These are phyloP conservation scores for Hylodesmum podocarpum DNA, from an alignment of 306 rosid genomes.

Conservation along the genomic window DNA sequence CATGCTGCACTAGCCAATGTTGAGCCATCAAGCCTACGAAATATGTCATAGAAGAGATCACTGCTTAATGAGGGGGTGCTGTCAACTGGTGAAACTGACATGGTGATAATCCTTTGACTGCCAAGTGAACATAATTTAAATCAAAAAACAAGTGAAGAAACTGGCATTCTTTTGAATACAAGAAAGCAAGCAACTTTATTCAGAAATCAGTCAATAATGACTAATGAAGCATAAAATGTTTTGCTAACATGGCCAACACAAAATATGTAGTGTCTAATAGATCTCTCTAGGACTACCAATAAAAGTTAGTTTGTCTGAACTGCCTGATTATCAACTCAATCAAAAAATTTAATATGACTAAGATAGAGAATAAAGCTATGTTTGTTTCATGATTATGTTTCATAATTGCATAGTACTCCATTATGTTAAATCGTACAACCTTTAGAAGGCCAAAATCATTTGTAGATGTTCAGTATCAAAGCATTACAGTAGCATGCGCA, in stretches of 20 bases:
- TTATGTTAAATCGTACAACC: not conserved
- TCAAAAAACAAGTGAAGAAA: constrained; percentile 1
- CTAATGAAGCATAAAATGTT: not conserved
- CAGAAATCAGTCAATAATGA: not conserved
- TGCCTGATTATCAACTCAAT: not conserved
- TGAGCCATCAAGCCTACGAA: constrained; percentile 73
- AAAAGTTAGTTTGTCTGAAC: not conserved
- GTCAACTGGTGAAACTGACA: constrained; percentile 49
- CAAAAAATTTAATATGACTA: not conserved
- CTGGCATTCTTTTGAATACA: not conserved
- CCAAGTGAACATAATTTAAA: constrained; percentile 29
- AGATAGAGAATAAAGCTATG: not conserved
- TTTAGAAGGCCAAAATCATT: not conserved
- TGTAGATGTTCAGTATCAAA: not conserved
- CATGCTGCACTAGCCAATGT: constrained; percentile 80
- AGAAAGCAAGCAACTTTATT: not conserved
- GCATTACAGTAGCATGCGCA: not conserved
- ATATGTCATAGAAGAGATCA: constrained; percentile 72
- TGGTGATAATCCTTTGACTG: constrained; percentile 30
- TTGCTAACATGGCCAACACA: not conserved
- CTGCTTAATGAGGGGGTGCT: constrained; percentile 59
- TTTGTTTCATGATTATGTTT: not conserved
- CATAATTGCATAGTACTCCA: not conserved
- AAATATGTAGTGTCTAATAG: not conserved
- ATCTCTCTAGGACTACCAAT: not conserved